Evolutionary conservation across 2,329 filamentous ascomycete species (phyloP), one percentile per base, ranked within the genome.

Genomic region (Diaporthe vexans): DNA sequence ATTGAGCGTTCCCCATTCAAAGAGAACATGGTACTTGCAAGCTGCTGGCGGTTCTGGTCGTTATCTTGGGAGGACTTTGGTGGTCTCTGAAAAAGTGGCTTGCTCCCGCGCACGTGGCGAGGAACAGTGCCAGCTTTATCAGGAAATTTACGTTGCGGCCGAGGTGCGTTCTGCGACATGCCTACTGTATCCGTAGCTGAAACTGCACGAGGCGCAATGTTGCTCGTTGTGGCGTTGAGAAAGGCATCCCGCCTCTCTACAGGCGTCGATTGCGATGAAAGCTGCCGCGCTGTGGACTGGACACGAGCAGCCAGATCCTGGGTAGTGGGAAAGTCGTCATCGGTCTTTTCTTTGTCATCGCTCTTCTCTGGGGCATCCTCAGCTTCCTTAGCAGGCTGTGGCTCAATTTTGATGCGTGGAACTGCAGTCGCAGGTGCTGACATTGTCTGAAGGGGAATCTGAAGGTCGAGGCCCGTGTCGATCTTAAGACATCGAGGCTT

Each of bases 201-300:
- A n/a, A 68, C 43, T 29, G 56, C 67, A 51, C 74, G 70, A 46
- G 43, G 43, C 40, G 33, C 24, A 15, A 46, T 40, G 43, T 46
- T 21, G 67, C 19, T 48, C 40, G 46, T 74, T 51, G n/a, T 19
- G 37, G 58, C n/a, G 26, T n/a, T 37, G 8, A 75, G 58, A 35
- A 75, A 68, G 9, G 43, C 10, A n/a, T 65, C 52, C 10, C 29
- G 33, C 3, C 29, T 48, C 17, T 71, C 51, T 21, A 40, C 71
- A 67, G 74, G 74, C 10, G 74, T 68, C 43, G 74, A 73, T 21
- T 70, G 52, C 35, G 37, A n/a, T 7, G 71, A 73, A 15, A 70
- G 51, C 29, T 73, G 72, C 33, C 74, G 58, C 10, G 48, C 33
- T 19, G 61, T 58, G 52, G 37, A 51, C 29, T 71, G 65, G 17